Evolutionary conservation across 257 asterid genomes (phyloP), one percentile per base, ranked within the genome.

Genomic region (Cynanchum wilfordii): DNA sequence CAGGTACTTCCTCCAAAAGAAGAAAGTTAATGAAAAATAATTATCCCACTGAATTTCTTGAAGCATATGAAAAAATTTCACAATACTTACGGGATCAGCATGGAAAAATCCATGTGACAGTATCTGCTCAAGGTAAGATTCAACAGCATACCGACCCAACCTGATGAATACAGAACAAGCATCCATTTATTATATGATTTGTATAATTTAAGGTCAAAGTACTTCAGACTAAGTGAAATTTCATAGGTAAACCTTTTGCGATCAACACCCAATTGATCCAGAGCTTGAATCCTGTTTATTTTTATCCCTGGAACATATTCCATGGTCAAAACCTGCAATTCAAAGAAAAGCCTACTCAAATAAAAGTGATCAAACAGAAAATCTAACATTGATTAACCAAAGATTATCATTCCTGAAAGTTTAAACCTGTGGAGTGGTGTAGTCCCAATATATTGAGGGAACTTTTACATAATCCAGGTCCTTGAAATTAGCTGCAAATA

Each of bases 221-320:
- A 19, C 50, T 49, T 49, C 60, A 69, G 49, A 38, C 33, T 56
- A 30, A 17, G 25, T 44, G 38, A 15, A 47, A 70, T 73, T 68
- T 67, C 49, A 72, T 8, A 71, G 27, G 33, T 52, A 69, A 66
- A 87, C 97, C 90, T 87, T 85, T 86, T 77, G 59, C 96, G 95
- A 80, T 92, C 98, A 67, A 92, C 98, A 58, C 98, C 98, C 76
- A 92, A 76, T 76, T 92, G 92, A 76, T 92, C 96, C 71, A 92
- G 77, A 56, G 98, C 98, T 81, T 87, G 83, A 80, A 90, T 90
- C 86, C 98, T 87, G 83, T 92, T 92, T 79, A 92, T 90, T 86
- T 92, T 92, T 73, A 92, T 92, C 66, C 96, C 98, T 3, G 98
- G 96, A 22, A 92, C 96, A 75, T 92, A 92, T 79, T 92, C 98